phyloP scores from a whole-genome alignment of 2,329 filamentous ascomycete species.

The Penicillium sp. region DNA sequence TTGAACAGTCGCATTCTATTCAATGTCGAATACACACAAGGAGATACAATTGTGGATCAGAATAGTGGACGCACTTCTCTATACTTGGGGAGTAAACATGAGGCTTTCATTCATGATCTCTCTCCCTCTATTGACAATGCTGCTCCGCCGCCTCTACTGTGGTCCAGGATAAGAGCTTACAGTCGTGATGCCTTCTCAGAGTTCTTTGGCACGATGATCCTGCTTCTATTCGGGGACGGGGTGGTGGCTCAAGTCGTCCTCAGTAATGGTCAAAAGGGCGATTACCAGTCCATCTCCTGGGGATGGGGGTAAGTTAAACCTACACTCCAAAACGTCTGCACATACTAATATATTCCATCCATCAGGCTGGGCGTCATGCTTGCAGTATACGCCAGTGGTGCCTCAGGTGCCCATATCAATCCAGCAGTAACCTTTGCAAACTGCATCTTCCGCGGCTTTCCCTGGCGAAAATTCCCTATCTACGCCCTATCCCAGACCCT shows the following conservation, averaged over 20 bases:
- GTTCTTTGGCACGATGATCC: conserved; percentile 63
- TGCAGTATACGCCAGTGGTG: conserved; percentile 57
- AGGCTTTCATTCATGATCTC: conserved; percentile 15
- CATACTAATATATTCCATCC: conserved; percentile 1
- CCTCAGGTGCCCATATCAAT: conserved; percentile 62
- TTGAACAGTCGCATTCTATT: not conserved
- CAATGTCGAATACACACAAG: conserved; percentile 16
- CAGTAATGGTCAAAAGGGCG: conserved; percentile 43
- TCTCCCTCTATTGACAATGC: conserved; percentile 6
- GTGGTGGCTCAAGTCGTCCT: conserved; percentile 65
- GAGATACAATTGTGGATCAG: conserved; percentile 11
- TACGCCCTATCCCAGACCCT: conserved; percentile 63
- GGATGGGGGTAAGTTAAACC: conserved; percentile 42
- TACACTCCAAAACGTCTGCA: not conserved
- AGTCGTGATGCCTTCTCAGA: conserved; percentile 60
- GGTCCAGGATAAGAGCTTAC: conserved; percentile 50
- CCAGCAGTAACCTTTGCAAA: conserved; percentile 66
- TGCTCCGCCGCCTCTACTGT: conserved; percentile 35
- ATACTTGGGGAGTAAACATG: conserved; percentile 15
- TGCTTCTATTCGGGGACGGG: conserved; percentile 67
- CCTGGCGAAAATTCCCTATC: conserved; percentile 65
- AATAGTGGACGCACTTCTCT: conserved; percentile 19
- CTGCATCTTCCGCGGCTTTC: conserved; percentile 63
- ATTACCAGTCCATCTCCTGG: conserved; percentile 52
- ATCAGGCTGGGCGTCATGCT: conserved; percentile 61